Conservation (phyloP, 2,329 filamentous ascomycete genomes). For the Coleophoma cylindrospora region DNA sequence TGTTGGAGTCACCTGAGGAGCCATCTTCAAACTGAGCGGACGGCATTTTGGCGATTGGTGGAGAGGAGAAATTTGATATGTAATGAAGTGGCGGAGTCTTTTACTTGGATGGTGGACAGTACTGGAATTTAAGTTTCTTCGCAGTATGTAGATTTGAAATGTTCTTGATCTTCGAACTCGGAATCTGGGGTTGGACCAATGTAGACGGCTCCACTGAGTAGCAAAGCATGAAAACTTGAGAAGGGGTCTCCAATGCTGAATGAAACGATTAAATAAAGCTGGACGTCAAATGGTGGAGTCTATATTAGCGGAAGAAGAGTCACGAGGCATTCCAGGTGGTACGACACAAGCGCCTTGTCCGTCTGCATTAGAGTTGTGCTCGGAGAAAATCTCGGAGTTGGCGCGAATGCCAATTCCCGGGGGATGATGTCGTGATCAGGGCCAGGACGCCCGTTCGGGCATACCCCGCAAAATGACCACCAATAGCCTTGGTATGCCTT, state of each 20-base stretch:
- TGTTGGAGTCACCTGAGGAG: background rate
- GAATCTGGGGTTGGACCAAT: no score
- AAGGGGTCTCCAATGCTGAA: no score
- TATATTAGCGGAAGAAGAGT: background rate
- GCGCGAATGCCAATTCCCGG: constrained; percentile 1
- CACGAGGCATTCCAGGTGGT: no score
- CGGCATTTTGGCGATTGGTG: background rate
- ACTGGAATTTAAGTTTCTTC: no score
- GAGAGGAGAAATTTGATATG: no score
- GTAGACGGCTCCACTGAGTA: no score
- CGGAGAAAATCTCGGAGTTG: constrained; percentile 12
- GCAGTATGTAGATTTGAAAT: no score
- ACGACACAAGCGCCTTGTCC: background rate
- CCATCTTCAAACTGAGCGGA: background rate
- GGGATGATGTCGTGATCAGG: background rate
- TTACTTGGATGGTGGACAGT: no score
- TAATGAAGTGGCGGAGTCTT: no score
- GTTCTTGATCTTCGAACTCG: no score
- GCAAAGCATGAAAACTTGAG: no score
- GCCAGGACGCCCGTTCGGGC: background rate
- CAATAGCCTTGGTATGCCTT: background rate
- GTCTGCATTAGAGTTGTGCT: background rate
- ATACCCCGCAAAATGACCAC: background rate
- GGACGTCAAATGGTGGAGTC: background rate
- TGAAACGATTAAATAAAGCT: no score